These are phyloP conservation scores for Gomphus sp. DNA, from an alignment of 1,284 basidiomycete genomes.

Conservation along the genomic window DNA sequence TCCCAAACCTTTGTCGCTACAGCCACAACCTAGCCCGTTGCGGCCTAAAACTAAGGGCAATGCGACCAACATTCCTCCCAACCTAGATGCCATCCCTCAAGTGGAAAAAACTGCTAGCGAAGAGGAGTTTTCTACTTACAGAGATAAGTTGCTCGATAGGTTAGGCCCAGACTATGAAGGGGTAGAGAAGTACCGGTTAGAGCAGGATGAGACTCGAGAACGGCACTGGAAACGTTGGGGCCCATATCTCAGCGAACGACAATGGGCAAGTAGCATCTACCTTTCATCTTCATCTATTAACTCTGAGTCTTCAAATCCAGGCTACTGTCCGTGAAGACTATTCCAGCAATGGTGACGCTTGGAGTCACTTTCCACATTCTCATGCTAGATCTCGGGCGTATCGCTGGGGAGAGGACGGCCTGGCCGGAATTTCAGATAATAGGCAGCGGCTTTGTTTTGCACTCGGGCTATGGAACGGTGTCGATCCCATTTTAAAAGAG, in stretches of 20 bases:
- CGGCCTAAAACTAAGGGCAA: slow-evolving; percentile 36
- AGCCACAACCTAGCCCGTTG: slow-evolving; percentile 16
- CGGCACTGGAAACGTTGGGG: slow-evolving; percentile 98
- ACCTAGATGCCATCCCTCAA: slow-evolving; percentile 21
- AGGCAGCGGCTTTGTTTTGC: slow-evolving; percentile 89
- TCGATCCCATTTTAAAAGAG: slow-evolving; percentile 94
- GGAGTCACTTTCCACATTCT: slow-evolving; percentile 96
- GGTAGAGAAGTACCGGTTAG: slow-evolving; percentile 61
- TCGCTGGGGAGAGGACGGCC: slow-evolving; percentile 97
- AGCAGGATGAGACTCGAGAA: slow-evolving; percentile 57
- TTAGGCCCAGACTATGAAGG: slow-evolving; percentile 56
- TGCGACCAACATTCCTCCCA: slow-evolving; percentile 21
- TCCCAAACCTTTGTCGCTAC: slow-evolving; percentile 41
- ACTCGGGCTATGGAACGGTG: slow-evolving; percentile 90
- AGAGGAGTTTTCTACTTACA: slow-evolving; percentile 31
- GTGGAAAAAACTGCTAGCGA: slow-evolving; percentile 17
- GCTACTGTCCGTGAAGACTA: slow-evolving; percentile 98
- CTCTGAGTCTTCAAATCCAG: slow-evolving; percentile 30
- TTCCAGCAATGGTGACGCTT: slow-evolving; percentile 92
- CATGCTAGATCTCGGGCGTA: slow-evolving; percentile 92
- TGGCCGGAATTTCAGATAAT: slow-evolving; percentile 95
- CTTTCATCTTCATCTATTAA: slow-evolving; percentile 10
- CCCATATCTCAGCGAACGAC: slow-evolving; percentile 92
- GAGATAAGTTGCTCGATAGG: slow-evolving; percentile 48
- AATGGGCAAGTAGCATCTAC: slow-evolving; percentile 65